Evolutionary conservation across 2,329 filamentous ascomycete genomes (phyloP).

Genomic region (Cytospora chrysosperma): DNA sequence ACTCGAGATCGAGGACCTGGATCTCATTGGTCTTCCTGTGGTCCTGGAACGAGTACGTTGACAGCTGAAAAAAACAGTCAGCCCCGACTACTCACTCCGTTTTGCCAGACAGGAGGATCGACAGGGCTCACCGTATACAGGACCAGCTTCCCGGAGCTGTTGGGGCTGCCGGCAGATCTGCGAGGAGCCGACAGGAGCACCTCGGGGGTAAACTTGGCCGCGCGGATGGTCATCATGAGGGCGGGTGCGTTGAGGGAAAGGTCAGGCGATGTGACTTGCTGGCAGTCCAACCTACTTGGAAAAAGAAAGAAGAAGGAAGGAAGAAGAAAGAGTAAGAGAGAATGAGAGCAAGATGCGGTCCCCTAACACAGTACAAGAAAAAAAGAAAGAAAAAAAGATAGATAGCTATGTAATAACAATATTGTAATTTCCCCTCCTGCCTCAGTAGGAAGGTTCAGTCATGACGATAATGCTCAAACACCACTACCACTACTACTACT

Average conservation of each 20-base stretch:
- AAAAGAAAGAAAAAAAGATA: too few relatives aligned
- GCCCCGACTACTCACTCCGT: background rate
- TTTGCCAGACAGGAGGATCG: background rate
- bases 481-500: too few relatives aligned
- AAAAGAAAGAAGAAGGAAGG: background rate
- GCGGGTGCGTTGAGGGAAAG: background rate
- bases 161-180: conserved; percentile 69
- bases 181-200: conserved; percentile 75
- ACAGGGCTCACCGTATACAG: conserved; percentile 57
- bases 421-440: conserved; percentile 1
- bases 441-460: background rate
- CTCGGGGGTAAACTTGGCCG: conserved; percentile 72
- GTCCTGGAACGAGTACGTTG: conserved; percentile 76
- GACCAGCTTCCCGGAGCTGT: conserved; percentile 61
- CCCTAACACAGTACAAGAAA: too few relatives aligned
- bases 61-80: conserved; percentile 45
- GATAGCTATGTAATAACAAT: background rate
- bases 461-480: background rate
- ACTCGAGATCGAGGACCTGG: conserved; percentile 65
- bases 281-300: background rate
- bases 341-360: background rate
- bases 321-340: background rate
- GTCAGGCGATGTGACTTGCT: background rate
- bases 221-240: conserved; percentile 65
- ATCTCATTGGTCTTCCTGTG: conserved; percentile 70